These are phyloP conservation scores for Trypanosoma melophagium DNA, from an alignment of 208 protist species.

Conservation along the genomic window DNA sequence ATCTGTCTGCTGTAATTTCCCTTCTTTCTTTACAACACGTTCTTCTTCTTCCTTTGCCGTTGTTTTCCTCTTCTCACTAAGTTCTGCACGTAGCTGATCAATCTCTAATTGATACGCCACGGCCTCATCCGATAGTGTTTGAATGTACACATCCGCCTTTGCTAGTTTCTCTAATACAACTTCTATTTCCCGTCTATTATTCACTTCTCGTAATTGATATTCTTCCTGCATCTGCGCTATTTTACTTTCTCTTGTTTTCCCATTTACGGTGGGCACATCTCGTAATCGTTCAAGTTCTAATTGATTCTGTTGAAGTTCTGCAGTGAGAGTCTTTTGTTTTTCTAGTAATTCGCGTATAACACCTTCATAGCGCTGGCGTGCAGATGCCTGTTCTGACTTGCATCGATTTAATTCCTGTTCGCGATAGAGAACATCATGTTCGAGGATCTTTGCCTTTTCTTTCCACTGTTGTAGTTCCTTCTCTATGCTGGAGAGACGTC, in stretches of 20 bases:
- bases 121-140: conserved; percentile 28
- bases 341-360: conserved; percentile 25
- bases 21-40: too few species aligned
- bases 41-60: conserved; percentile 5
- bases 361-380: conserved; percentile 12
- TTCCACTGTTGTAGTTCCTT: conserved; percentile 8
- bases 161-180: conserved; percentile 22
- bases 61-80: neutral
- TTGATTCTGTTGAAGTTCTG: conserved; percentile 6
- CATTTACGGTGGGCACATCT: neutral
- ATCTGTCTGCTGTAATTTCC: neutral
- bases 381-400: conserved; percentile 5
- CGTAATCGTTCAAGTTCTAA: conserved; percentile 7
- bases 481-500: conserved; percentile 13
- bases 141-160: conserved; percentile 27
- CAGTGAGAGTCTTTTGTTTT: conserved; percentile 12
- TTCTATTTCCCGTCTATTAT: conserved; percentile 5
- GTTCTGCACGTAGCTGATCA: conserved; percentile 14
- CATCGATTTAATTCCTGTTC: conserved; percentile 19
- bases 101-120: conserved; percentile 19
- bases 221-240: neutral
- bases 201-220: neutral
- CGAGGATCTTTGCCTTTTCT: neutral
- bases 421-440: conserved; percentile 7
- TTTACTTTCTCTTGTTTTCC: neutral